Evolutionary conservation across 495 filamentous ascomycete species (phyloP).

Genomic region (Trichoderma reesei): DNA sequence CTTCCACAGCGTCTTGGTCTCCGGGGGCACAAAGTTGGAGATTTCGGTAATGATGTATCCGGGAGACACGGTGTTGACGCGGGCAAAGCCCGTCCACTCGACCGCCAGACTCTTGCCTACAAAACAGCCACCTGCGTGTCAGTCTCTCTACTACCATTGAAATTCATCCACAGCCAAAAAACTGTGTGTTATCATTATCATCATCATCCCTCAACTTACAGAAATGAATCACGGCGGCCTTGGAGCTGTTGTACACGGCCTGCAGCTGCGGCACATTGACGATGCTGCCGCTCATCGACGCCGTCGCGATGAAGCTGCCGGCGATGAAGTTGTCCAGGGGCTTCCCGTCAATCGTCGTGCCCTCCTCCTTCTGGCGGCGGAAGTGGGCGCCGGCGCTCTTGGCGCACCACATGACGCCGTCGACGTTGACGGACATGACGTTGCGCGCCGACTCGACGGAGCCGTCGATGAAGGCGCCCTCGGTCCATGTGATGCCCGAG

Average conservation of each 20-base stretch:
- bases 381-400: constrained; percentile 64
- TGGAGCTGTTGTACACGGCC: constrained; percentile 78
- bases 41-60: constrained; percentile 86
- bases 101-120: constrained; percentile 64
- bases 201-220: constrained; percentile 38
- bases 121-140: not conserved
- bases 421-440: constrained; percentile 65
- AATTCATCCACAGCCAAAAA: not conserved
- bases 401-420: constrained; percentile 77
- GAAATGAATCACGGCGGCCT: constrained; percentile 77
- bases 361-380: constrained; percentile 48
- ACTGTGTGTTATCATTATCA: not conserved
- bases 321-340: constrained; percentile 54
- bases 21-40: constrained; percentile 58
- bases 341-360: constrained; percentile 55
- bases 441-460: constrained; percentile 54
- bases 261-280: constrained; percentile 84
- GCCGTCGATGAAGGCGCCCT: constrained; percentile 59
- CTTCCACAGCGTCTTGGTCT: constrained; percentile 65
- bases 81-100: constrained; percentile 79
- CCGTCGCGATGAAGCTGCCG: constrained; percentile 70
- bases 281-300: constrained; percentile 77
- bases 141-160: not conserved
- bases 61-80: constrained; percentile 73
- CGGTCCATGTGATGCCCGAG: constrained; percentile 64